These are phyloP conservation scores for Plantago ovata DNA, from an alignment of 257 asterid species.

Conservation along the genomic window DNA sequence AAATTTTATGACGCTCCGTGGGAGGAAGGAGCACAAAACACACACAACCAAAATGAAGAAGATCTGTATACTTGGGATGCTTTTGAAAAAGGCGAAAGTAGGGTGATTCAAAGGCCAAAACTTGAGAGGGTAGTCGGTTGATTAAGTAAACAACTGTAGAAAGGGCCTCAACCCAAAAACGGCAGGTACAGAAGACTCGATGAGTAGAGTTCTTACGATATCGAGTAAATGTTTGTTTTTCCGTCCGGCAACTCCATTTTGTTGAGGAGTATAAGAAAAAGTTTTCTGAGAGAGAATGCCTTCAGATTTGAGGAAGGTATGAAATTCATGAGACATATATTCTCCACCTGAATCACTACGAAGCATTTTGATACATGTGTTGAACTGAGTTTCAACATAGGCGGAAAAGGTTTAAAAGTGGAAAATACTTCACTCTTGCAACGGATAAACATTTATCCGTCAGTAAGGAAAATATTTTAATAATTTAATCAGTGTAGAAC, in stretches of 20 bases:
- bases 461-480: no score
- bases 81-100: background rate
- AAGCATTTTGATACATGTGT: no score
- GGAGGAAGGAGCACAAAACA: background rate
- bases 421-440: no score
- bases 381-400: no score
- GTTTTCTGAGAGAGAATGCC: background rate
- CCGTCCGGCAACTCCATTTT: conserved; percentile 16
- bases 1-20: background rate
- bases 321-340: no score
- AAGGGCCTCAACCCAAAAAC: no score
- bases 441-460: no score
- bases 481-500: no score
- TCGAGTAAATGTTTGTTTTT: background rate
- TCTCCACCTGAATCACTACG: no score
- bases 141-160: background rate
- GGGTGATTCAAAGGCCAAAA: background rate
- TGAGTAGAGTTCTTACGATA: no score
- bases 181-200: background rate
- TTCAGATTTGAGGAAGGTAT: background rate
- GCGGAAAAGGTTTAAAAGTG: no score
- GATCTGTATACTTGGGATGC: background rate
- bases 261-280: background rate
- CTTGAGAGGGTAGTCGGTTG: background rate
- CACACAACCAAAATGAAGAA: background rate